These are phyloP conservation scores for Tardiomyces digboiensis DNA, from an alignment of 1,139 yeast genomes.

Conservation along the genomic window DNA sequence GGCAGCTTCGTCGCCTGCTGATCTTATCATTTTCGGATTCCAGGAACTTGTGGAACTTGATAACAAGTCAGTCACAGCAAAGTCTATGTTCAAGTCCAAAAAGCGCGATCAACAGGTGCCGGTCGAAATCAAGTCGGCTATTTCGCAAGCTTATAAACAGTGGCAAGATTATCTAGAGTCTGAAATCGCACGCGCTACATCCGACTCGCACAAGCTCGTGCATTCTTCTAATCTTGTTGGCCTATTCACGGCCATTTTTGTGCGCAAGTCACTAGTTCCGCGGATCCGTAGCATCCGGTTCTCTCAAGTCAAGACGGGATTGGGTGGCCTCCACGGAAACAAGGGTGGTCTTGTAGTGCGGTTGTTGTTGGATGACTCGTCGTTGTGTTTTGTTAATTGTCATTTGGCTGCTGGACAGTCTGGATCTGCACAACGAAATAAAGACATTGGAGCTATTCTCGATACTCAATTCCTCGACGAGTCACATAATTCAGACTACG, in stretches of 20 bases:
- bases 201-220: constrained; percentile 48
- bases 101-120: constrained; percentile 19
- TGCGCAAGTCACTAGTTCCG: constrained; percentile 13
- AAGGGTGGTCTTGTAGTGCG: constrained; percentile 92
- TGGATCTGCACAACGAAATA: constrained; percentile 71
- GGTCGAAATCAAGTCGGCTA: constrained; percentile 21
- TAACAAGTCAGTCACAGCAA: constrained; percentile 76
- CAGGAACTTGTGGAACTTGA: constrained; percentile 91
- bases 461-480: constrained; percentile 34
- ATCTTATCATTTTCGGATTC: constrained; percentile 75
- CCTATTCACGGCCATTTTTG: constrained; percentile 54
- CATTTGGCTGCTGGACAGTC: constrained; percentile 90
- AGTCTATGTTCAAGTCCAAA: constrained; percentile 38
- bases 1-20: constrained; percentile 34
- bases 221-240: constrained; percentile 91
- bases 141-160: constrained; percentile 29
- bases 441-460: constrained; percentile 63
- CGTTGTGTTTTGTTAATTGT: constrained; percentile 73
- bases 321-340: constrained; percentile 92
- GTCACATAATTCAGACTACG: neutral
- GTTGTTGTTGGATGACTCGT: constrained; percentile 62
- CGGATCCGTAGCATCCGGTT: constrained; percentile 63
- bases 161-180: constrained; percentile 27
- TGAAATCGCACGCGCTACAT: constrained; percentile 20
- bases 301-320: constrained; percentile 80